Conservation (phyloP, 768 basidiomycete genomes). For the Grammothele lineata region DNA sequence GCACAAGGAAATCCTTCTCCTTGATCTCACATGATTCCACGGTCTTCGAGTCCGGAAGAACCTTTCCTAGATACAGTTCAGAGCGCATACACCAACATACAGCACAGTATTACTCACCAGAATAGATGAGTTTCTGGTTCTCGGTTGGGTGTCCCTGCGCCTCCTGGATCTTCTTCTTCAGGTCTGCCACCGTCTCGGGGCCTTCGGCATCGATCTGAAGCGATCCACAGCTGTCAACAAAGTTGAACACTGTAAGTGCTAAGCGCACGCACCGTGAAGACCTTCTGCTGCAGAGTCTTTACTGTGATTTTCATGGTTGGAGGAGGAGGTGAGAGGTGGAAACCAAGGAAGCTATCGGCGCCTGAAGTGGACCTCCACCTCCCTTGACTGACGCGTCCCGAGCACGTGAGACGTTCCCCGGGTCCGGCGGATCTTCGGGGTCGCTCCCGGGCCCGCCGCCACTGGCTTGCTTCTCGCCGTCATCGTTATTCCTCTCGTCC, state of each 20-base stretch:
- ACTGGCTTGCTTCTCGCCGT: background rate
- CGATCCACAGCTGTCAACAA: background rate
- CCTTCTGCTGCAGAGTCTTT: slow-evolving; percentile 93
- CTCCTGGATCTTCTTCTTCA: slow-evolving; percentile 83
- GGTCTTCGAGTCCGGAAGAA: slow-evolving; percentile 83
- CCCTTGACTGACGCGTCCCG: slow-evolving; percentile 19
- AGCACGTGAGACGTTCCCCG: slow-evolving; percentile 13
- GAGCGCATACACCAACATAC: background rate
- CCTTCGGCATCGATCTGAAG: slow-evolving; percentile 72
- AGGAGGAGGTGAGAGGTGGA: slow-evolving; percentile 11
- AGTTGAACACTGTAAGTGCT: too few species aligned
- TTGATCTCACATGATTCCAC: slow-evolving; percentile 88
- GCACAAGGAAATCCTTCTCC: slow-evolving; percentile 98
- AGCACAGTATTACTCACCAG: slow-evolving; percentile 47
- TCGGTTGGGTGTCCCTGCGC: slow-evolving; percentile 70
- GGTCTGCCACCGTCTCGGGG: slow-evolving; percentile 63
- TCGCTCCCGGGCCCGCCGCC: too few species aligned
- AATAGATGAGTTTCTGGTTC: slow-evolving; percentile 91
- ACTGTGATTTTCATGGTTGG: slow-evolving; percentile 83
- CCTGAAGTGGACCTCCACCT: slow-evolving; percentile 5
- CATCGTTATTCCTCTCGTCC: background rate
- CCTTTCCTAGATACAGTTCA: slow-evolving; percentile 62
- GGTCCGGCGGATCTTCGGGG: background rate
- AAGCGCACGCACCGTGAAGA: slow-evolving; percentile 62
- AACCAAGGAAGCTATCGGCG: slow-evolving; percentile 9